phyloP scores from a whole-genome alignment of 345 rosid species.

The Syzygium oleosum region DNA sequence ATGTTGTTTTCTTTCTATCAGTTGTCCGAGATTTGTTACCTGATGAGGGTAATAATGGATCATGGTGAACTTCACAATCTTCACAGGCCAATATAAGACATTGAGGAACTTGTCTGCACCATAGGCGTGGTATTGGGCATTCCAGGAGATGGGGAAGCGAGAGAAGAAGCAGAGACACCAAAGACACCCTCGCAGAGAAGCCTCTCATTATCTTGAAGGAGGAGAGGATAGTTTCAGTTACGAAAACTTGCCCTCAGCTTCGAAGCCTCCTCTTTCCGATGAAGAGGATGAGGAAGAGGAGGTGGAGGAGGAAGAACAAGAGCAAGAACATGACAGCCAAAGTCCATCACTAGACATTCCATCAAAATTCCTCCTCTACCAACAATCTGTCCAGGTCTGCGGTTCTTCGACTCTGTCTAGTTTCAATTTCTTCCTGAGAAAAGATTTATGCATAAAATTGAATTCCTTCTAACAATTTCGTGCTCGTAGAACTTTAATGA shows the following conservation, averaged over 20 bases:
- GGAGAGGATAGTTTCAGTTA: constrained; percentile 6
- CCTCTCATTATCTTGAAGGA: constrained; percentile 29
- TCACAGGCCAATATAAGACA: background rate
- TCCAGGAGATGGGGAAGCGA: constrained; percentile 52
- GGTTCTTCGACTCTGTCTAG: background rate
- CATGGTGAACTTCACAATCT: background rate
- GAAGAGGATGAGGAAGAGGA: constrained; percentile 5
- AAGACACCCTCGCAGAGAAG: constrained; percentile 26
- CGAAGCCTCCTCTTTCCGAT: constrained; percentile 8
- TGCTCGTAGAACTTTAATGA: background rate
- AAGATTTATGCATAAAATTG: background rate
- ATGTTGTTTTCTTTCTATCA: background rate
- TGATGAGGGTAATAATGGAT: background rate
- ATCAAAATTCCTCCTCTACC: constrained; percentile 74
- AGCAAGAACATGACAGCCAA: constrained; percentile 3
- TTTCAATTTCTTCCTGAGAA: background rate
- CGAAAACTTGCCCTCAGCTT: constrained; percentile 13
- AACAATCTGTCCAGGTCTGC: constrained; percentile 73
- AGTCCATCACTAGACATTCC: constrained; percentile 35
- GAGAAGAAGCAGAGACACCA: constrained; percentile 65
- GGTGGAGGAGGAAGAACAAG: constrained; percentile 17
- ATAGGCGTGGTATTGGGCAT: background rate
- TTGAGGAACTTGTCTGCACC: background rate
- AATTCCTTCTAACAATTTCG: background rate
- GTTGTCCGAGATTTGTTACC: background rate